Evolutionary conservation across 306 rosid species (phyloP), one percentile per base, ranked within the genome.

Genomic region (Ziziphus jujuba): DNA sequence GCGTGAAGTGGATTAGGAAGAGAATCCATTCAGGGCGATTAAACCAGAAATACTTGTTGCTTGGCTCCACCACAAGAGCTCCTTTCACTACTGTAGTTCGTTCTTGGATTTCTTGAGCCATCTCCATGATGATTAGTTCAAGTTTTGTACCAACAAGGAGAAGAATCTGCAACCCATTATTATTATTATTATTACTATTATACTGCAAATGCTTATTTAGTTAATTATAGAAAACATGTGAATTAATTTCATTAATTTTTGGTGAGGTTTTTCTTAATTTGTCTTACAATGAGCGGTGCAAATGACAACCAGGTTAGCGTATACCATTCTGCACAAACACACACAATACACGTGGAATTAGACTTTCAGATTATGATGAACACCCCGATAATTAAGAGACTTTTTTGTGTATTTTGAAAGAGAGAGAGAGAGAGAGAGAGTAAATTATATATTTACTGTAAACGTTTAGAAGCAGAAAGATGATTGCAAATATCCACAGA

Each of bases 71-170:
- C 22, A 84, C 67, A 0, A 86, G 86, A 15, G 84, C 86, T 19
- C 95, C 91, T 63, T 75, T 77, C 2, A 88, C 91, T 15, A 85
- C 70, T 8, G 86, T 77, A 0, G 79, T 73, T 68, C 89, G 74
- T 12, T 85, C 87, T 63, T 81, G 89, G 47, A 84, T 88, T 81
- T 85, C 87, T 81, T 81, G 84, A 14, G 95, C 89, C 95, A 88
- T 85, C 77, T 85, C 89, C 84, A 81, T 73, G n/a, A 85, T 73
- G 22, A 85, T 79, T 0, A 85, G 76, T 63, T 85, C 83, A 14
- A 88, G 87, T 67, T 88, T 84, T 64, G 78, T 84, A 0, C 95
- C 91, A 22, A 88, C 95, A 9, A 79, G 9, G 22, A 81, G 35
- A 55, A 84, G 81, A 61, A 81, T 85, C 89, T 88, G 84, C 31